phyloP scores from a whole-genome alignment of 495 filamentous ascomycete genomes.

The Neurospora sp. region DNA sequence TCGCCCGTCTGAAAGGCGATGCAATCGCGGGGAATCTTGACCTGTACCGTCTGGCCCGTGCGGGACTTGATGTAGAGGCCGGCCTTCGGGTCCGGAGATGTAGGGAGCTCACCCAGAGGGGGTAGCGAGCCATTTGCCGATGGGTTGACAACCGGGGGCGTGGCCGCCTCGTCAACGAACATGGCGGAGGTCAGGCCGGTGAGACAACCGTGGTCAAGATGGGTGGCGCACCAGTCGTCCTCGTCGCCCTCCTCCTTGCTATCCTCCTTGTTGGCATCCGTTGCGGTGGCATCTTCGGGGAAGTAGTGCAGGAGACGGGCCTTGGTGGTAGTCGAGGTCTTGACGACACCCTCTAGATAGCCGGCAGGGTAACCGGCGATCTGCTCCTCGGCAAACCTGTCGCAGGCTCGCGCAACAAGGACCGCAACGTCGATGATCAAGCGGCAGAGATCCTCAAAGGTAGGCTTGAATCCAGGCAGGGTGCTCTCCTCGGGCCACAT shows the following conservation, averaged over 20 bases:
- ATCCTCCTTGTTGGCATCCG: slow-evolving; percentile 25
- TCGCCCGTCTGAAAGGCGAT: slow-evolving; percentile 96
- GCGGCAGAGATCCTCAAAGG: slow-evolving; percentile 65
- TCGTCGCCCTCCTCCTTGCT: slow-evolving; percentile 47
- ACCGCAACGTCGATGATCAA: slow-evolving; percentile 84
- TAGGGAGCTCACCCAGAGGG: slow-evolving; percentile 54
- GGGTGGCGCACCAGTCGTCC: slow-evolving; percentile 95
- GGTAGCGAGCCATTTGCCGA: slow-evolving; percentile 12
- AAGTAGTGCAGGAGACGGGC: slow-evolving; percentile 92
- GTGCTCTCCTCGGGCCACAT: slow-evolving; percentile 66
- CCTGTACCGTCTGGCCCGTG: slow-evolving; percentile 65
- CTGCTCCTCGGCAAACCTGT: slow-evolving; percentile 69
- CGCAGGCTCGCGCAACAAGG: slow-evolving; percentile 79
- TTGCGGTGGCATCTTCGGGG: slow-evolving; percentile 41
- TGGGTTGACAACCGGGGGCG: slow-evolving; percentile 29
- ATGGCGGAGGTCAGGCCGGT: slow-evolving; percentile 91
- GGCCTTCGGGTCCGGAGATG: slow-evolving; percentile 69
- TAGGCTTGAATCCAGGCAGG: slow-evolving; percentile 62
- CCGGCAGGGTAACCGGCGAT: slow-evolving; percentile 63
- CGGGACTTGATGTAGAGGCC: slow-evolving; percentile 90
- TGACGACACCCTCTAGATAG: slow-evolving; percentile 81
- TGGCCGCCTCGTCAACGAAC: slow-evolving; percentile 75
- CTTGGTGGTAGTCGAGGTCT: slow-evolving; percentile 78
- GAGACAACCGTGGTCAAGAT: slow-evolving; percentile 87
- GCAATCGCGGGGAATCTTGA: slow-evolving; percentile 81